These are phyloP conservation scores for Onygenales sp. DNA, from an alignment of 2,329 filamentous ascomycete species.

Conservation along the genomic window DNA sequence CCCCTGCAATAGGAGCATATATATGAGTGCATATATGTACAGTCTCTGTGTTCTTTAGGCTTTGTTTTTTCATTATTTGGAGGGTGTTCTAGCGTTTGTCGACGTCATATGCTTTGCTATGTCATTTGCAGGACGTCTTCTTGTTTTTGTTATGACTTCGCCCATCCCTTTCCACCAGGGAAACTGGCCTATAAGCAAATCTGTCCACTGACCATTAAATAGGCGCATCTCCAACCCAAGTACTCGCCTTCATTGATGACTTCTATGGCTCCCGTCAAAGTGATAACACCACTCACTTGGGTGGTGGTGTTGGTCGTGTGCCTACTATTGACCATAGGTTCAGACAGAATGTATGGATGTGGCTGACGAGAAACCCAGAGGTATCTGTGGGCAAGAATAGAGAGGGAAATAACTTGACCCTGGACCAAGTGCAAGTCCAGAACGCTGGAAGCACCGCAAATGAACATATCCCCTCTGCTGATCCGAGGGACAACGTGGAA, in stretches of 20 bases:
- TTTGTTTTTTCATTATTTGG: no score
- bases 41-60: no score
- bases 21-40: background rate
- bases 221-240: conserved; percentile 28
- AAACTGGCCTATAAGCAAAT: background rate
- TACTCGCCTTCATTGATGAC: conserved; percentile 24
- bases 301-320: background rate
- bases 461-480: background rate
- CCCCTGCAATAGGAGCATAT: background rate
- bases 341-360: conserved; percentile 47
- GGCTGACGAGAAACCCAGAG: conserved; percentile 47
- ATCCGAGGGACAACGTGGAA: background rate
- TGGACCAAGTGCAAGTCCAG: conserved; percentile 30
- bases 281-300: background rate
- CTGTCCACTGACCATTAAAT: conserved; percentile 13
- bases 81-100: no score
- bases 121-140: no score
- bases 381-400: conserved; percentile 39
- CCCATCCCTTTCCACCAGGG: background rate
- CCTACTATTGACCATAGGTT: conserved; percentile 39
- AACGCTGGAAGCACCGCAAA: background rate
- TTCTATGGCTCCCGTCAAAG: conserved; percentile 23
- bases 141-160: no score
- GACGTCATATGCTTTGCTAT: no score
- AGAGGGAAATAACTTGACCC: conserved; percentile 30